Conservation (phyloP, 345 rosid species). For the Ricinus communis region DNA sequence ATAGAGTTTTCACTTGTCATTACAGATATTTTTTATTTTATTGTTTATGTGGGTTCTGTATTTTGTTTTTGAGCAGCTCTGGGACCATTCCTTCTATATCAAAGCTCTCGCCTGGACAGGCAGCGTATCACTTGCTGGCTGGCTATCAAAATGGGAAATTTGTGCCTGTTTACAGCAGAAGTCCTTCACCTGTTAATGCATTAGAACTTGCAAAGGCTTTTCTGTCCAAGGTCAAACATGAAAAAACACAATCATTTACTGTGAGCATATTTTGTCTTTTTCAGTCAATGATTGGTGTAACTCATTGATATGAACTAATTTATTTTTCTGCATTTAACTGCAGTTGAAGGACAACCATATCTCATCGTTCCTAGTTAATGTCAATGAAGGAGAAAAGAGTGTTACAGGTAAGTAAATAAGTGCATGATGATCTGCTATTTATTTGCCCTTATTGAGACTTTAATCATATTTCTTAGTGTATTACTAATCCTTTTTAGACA, state of each 20-base stretch:
- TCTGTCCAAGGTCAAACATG: conserved; percentile 27
- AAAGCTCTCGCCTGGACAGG: conserved; percentile 38
- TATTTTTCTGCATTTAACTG: conserved; percentile 2
- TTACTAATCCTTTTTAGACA: no score
- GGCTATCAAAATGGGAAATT: conserved; percentile 37
- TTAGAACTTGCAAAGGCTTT: conserved; percentile 37
- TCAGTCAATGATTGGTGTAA: background rate
- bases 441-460: no score
- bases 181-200: conserved; percentile 25
- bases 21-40: background rate
- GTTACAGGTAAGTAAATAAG: conserved; percentile 17
- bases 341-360: conserved; percentile 34
- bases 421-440: background rate
- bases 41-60: background rate
- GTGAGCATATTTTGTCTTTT: background rate
- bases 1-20: background rate
- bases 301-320: conserved; percentile 4
- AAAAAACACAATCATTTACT: background rate
- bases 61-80: conserved; percentile 21
- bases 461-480: no score
- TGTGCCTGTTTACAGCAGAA: conserved; percentile 25
- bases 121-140: conserved; percentile 42
- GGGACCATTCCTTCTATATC: conserved; percentile 36
- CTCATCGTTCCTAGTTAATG: conserved; percentile 31
- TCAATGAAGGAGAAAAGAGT: conserved; percentile 15